phyloP scores from a whole-genome alignment of 495 filamentous ascomycete genomes.

The Darksidea phi region DNA sequence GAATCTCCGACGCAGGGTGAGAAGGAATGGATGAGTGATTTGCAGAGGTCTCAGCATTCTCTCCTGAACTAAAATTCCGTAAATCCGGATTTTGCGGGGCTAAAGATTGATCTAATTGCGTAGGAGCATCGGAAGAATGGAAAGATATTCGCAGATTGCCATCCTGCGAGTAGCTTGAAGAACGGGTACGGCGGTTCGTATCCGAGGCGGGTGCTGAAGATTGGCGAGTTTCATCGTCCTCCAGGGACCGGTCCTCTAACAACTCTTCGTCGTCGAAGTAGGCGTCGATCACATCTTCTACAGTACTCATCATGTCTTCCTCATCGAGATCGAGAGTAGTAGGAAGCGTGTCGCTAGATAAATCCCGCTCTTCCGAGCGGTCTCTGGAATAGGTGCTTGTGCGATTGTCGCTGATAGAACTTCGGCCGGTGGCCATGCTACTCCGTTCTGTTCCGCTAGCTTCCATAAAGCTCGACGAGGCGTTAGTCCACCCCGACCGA shows the following conservation, averaged over 20 bases:
- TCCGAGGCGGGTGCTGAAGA: too few species aligned
- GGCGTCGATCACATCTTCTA: slow-evolving; percentile 61
- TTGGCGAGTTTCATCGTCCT: not conserved
- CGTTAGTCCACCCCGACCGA: slow-evolving; percentile 66
- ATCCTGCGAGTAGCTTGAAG: too few species aligned
- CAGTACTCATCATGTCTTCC: slow-evolving; percentile 92
- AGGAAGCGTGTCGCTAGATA: slow-evolving; percentile 52
- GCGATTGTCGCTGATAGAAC: slow-evolving; percentile 60
- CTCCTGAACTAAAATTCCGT: too few species aligned
- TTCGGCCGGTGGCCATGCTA: slow-evolving; percentile 76
- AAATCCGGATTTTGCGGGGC: too few species aligned
- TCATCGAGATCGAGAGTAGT: slow-evolving; percentile 45
- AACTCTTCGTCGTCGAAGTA: slow-evolving; percentile 14
- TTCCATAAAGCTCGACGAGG: slow-evolving; percentile 70
- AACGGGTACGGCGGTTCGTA: too few species aligned
- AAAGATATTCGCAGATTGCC: too few species aligned
- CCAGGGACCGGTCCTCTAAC: not conserved
- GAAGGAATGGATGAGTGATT: too few species aligned
- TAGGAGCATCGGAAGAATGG: too few species aligned
- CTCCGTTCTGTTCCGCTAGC: slow-evolving; percentile 73
- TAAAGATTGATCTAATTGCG: too few species aligned
- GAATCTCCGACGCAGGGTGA: too few species aligned
- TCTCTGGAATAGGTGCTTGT: slow-evolving; percentile 12
- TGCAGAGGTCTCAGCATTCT: too few species aligned
- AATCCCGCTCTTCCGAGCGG: slow-evolving; percentile 18